phyloP scores from a whole-genome alignment of 148 eudicot genomes.

The Rhododendron mucronatum region DNA sequence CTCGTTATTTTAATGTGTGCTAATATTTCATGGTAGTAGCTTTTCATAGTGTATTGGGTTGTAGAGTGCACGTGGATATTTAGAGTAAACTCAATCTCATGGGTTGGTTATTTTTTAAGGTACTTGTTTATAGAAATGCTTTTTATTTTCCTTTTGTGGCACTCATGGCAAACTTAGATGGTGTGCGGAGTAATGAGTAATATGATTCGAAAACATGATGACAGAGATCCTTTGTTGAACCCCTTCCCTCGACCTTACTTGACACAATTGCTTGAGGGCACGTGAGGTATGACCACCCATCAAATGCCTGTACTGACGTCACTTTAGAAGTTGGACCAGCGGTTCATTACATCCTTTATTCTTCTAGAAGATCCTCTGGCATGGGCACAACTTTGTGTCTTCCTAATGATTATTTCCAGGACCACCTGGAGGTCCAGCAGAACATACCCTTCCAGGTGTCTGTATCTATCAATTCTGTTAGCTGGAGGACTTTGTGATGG shows the following conservation, averaged over 20 bases:
- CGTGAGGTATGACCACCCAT: neutral
- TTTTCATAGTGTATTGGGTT: neutral
- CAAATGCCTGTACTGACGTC: neutral
- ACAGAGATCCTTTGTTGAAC: neutral
- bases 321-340: neutral
- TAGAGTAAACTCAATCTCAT: neutral
- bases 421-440: neutral
- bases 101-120: neutral
- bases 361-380: neutral
- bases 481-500: neutral
- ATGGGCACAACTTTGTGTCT: neutral
- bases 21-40: neutral
- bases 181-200: neutral
- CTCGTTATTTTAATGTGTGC: neutral
- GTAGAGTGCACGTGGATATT: neutral
- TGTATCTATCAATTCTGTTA: neutral
- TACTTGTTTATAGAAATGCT: conserved; percentile 1
- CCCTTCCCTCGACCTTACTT: neutral
- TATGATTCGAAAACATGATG: neutral
- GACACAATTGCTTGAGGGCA: neutral
- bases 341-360: neutral
- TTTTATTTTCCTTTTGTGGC: neutral
- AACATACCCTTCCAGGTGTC: neutral
- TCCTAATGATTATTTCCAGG: neutral
- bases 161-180: neutral